These are phyloP conservation scores for Mixia osmundae DNA, from an alignment of 1,284 basidiomycete species.

Conservation along the genomic window DNA sequence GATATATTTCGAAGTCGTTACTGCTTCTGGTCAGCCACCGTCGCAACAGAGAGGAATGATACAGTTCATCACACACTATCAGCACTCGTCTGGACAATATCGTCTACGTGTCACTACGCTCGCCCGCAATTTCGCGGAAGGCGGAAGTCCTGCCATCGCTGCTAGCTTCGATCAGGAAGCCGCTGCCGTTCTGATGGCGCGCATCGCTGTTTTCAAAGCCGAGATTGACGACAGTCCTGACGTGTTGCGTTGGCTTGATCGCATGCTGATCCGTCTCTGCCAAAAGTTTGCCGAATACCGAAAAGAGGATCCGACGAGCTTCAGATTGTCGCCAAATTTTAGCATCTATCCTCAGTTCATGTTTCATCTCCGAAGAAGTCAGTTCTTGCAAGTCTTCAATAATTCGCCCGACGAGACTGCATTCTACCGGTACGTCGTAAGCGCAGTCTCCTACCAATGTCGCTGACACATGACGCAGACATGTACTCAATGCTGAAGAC, in stretches of 20 bases:
- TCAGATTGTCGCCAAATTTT: slow-evolving; percentile 84
- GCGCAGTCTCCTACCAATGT: background rate
- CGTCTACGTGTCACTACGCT: slow-evolving; percentile 89
- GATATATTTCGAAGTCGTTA: slow-evolving; percentile 97
- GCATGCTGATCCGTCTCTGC: slow-evolving; percentile 94
- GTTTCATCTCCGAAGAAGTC: slow-evolving; percentile 93
- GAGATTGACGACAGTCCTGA: slow-evolving; percentile 98
- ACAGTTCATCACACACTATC: slow-evolving; percentile 97
- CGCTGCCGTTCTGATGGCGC: slow-evolving; percentile 91
- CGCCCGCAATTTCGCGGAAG: slow-evolving; percentile 90
- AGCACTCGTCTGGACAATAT: slow-evolving; percentile 84
- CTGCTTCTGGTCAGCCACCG: slow-evolving; percentile 89
- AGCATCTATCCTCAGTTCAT: slow-evolving; percentile 99
- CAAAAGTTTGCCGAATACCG: slow-evolving; percentile 99
- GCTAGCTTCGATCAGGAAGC: slow-evolving; percentile 96
- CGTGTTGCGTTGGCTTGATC: slow-evolving; percentile 87
- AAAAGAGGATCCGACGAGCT: slow-evolving; percentile 90
- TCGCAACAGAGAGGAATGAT: slow-evolving; percentile 80
- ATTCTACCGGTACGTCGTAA: slow-evolving; percentile 53
- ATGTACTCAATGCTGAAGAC: slow-evolving; percentile 89
- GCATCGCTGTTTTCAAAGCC: slow-evolving; percentile 97
- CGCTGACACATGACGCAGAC: slow-evolving; percentile 29
- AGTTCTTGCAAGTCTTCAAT: slow-evolving; percentile 99
- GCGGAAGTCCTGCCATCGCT: slow-evolving; percentile 76
- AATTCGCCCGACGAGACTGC: slow-evolving; percentile 99